phyloP scores from a whole-genome alignment of 208 protist species.

The Crithidia bombi region DNA sequence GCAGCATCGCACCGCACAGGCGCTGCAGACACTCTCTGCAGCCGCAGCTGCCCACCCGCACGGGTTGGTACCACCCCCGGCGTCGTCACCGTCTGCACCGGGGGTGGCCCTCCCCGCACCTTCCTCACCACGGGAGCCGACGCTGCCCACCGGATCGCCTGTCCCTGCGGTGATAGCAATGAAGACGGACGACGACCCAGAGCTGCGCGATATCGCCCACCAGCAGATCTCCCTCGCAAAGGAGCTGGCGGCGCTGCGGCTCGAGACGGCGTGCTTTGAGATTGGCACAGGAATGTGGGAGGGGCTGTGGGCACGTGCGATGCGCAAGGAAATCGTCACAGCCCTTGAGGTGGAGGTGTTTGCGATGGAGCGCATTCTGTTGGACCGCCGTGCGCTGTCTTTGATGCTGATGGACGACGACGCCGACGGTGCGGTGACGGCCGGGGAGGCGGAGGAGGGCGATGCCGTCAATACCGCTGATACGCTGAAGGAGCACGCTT shows the following conservation, averaged over 20 bases:
- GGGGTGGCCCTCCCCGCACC: not conserved
- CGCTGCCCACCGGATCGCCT: constrained; percentile 21
- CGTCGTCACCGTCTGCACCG: not conserved
- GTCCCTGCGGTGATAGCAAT: constrained; percentile 22
- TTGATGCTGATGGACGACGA: constrained; percentile 34
- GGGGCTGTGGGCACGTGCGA: constrained; percentile 79
- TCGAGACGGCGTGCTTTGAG: constrained; percentile 79
- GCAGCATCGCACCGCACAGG: constrained; percentile 30
- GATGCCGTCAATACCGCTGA: not conserved
- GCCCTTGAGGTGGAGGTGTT: constrained; percentile 57
- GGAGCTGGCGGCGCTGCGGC: constrained; percentile 72
- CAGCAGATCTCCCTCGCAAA: constrained; percentile 76
- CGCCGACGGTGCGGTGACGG: constrained; percentile 1
- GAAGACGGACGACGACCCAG: constrained; percentile 48
- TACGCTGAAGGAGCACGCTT: no score
- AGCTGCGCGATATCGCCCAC: constrained; percentile 70
- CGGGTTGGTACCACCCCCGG: constrained; percentile 10
- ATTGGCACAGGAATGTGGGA: constrained; percentile 74
- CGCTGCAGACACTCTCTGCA: constrained; percentile 29
- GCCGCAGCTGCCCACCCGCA: constrained; percentile 27
- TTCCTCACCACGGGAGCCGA: constrained; percentile 19
- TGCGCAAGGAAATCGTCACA: constrained; percentile 81
- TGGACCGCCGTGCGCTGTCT: constrained; percentile 49
- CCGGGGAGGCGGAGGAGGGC: not conserved
- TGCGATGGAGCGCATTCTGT: constrained; percentile 74